Evolutionary conservation across 1,284 basidiomycete genomes (phyloP).

Genomic region (Dichomitus squalens): DNA sequence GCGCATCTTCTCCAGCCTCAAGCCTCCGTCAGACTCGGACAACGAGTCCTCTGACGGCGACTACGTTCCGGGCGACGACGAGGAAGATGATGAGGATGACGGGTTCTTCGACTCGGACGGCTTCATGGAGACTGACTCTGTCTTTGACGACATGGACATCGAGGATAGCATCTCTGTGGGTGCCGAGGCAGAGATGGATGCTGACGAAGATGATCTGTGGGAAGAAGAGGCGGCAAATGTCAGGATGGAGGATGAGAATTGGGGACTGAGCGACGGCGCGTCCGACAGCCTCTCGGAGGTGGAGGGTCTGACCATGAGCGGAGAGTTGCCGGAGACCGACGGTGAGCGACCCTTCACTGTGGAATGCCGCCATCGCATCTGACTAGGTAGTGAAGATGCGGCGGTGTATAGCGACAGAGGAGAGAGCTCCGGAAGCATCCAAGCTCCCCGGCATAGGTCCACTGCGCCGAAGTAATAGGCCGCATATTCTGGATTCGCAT

Average conservation of each 20-base stretch:
- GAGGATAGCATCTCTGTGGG: constrained; percentile 24
- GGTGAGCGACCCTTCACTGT: constrained; percentile 4
- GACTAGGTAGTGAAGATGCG: constrained; percentile 4
- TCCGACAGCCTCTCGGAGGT: constrained; percentile 31
- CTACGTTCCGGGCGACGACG: constrained; percentile 59
- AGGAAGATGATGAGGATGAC: constrained; percentile 36
- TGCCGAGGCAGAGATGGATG: constrained; percentile 24
- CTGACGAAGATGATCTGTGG: constrained; percentile 13
- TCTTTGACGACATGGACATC: constrained; percentile 33
- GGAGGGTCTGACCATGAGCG: constrained; percentile 21
- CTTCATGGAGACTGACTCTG: constrained; percentile 35
- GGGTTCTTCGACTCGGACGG: constrained; percentile 42
- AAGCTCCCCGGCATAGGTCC: constrained; percentile 8
- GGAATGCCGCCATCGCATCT: not conserved
- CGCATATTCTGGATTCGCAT: not conserved
- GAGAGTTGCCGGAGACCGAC: constrained; percentile 17
- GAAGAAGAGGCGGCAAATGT: constrained; percentile 24
- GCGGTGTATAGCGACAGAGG: constrained; percentile 17
- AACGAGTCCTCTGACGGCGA: constrained; percentile 69
- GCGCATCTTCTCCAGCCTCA: constrained; percentile 56
- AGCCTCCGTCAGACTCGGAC: constrained; percentile 52
- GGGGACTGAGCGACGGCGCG: constrained; percentile 31
- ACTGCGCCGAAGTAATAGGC: constrained; percentile 11
- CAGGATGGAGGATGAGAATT: constrained; percentile 23
- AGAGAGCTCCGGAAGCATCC: constrained; percentile 13